Base-by-base conservation (phyloP, 192 early-diverging fungal species). In the Umbelopsis sp. region DNA sequence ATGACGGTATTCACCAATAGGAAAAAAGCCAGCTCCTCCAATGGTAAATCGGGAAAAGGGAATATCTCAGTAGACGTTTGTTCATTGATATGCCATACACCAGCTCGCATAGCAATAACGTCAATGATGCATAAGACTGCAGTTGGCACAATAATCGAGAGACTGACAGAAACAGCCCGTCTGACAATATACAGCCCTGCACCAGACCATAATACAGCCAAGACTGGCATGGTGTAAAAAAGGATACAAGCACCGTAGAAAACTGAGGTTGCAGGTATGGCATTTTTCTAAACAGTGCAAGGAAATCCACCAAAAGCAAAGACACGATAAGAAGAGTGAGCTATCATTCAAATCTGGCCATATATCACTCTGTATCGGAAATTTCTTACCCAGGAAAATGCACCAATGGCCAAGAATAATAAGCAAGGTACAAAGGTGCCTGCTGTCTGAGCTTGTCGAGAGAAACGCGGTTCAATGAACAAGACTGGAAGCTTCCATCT, bases 1-100 rank as follows among this genome's bases (percentile, higher is more conserved):
- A 80, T 50, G 11, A 80, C 50, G 2, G 68, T 51, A 46, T 75
- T 77, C n/a, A 87, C 67, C 41, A 87, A 48, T 46, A 83, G 77
- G 52, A 87, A 87, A 16, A 85, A 72, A 11, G 78, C 74, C 20
- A 71, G 70, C 72, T 87, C 86, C 71, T 87, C 86, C 13, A 87
- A 16, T 0, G 86, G 86, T 2, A 87, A 73, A 67, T 77, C 47
- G 22, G 72, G 68, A 0, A 74, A 49, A 8, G 87, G 61, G 46
- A 81, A 72, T 44, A 70, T 70, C 5, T 84, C 81, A 13, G 77
- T 71, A 50, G 76, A 81, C 41, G 78, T 77, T 27, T 64, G 45
- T 21, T 49, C 33, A 61, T 72, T 75, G 71, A 87, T 87, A 12
- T 69, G 12, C 86, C 86, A 87, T 1, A 82, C 80, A 0, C 81